phyloP scores from a whole-genome alignment of 495 filamentous ascomycete genomes.

The Penicillium parvum region DNA sequence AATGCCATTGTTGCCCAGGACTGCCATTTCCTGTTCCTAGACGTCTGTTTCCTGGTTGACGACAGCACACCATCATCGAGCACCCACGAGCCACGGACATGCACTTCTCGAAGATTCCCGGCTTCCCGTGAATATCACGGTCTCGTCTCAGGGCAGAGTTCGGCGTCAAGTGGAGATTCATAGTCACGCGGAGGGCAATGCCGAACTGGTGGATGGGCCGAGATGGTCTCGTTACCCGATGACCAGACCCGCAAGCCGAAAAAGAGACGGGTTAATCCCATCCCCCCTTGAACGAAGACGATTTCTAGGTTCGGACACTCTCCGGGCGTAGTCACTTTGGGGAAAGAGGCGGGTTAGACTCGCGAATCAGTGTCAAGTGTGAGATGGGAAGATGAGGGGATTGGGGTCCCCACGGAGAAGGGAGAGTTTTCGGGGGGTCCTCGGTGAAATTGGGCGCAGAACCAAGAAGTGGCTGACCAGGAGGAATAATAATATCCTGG shows the following conservation, averaged over 20 bases:
- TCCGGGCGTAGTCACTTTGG: no score
- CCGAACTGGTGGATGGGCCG: slow-evolving; percentile 8
- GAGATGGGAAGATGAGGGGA: neutral
- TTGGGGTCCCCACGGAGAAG: slow-evolving; percentile 24
- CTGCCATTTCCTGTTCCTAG: no score
- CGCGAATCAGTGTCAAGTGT: no score
- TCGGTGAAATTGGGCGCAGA: slow-evolving; percentile 26
- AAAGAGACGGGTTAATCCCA: neutral
- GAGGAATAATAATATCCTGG: slow-evolving; percentile 2
- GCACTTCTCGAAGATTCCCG: slow-evolving; percentile 21
- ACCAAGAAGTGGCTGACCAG: slow-evolving; percentile 3
- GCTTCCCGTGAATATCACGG: slow-evolving; percentile 23
- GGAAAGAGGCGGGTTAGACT: no score
- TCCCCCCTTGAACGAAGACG: no score
- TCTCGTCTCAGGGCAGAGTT: neutral
- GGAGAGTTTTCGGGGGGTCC: slow-evolving; percentile 14
- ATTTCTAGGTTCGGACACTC: no score
- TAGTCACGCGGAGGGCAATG: slow-evolving; percentile 7
- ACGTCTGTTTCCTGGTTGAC: no score
- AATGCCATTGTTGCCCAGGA: no score
- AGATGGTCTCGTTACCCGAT: neutral
- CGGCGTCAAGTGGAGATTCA: slow-evolving; percentile 7
- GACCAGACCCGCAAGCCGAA: slow-evolving; percentile 2
- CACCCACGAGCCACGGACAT: neutral
- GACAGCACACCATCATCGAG: neutral